Percentiles rank a stretch among this genome's conserved stretches.
These are phyloP conservation scores for Podaxis mareebaensis DNA, from an alignment of 768 basidiomycete genomes.

Conservation along the genomic window DNA sequence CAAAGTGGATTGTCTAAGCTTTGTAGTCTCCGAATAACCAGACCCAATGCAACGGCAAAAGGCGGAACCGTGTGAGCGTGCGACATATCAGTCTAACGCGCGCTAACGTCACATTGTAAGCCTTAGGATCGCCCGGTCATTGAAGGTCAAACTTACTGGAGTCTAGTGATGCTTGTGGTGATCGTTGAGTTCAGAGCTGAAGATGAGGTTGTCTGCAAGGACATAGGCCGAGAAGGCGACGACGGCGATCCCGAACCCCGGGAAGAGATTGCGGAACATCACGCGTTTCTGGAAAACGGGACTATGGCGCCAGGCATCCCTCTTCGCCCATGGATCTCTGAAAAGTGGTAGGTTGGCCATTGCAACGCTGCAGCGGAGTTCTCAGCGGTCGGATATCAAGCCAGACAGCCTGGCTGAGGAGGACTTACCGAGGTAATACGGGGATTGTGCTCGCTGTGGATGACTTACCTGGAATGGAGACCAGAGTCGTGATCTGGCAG, in stretches of 20 bases:
- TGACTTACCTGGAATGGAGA: slow-evolving; percentile 14
- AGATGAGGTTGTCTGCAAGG: slow-evolving; percentile 71
- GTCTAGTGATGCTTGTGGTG: slow-evolving; percentile 29
- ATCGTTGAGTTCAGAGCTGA: slow-evolving; percentile 28
- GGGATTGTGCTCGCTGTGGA: slow-evolving; percentile 9
- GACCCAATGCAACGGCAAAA: not conserved
- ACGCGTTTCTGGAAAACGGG: slow-evolving; percentile 84
- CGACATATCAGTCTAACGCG: not conserved
- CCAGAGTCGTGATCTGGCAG: slow-evolving; percentile 33
- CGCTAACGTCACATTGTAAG: not conserved
- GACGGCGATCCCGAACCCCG: slow-evolving; percentile 91
- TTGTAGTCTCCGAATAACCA: not conserved
- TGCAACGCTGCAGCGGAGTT: slow-evolving; percentile 21
- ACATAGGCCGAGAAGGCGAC: slow-evolving; percentile 94
- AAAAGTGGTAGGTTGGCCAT: slow-evolving; percentile 75
- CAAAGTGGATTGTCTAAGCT: not conserved
- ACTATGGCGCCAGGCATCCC: slow-evolving; percentile 89
- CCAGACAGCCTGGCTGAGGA: slow-evolving; percentile 13
- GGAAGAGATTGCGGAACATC: slow-evolving; percentile 91
- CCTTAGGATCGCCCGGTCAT: not conserved
- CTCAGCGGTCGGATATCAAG: slow-evolving; percentile 16
- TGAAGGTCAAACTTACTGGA: not conserved
- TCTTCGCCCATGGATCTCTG: slow-evolving; percentile 93
- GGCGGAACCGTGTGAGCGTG: not conserved
- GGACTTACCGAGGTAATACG: slow-evolving; percentile 10